Base-by-base conservation (phyloP, 2,329 filamentous ascomycete species). In the Madurella mycetomatis region DNA sequence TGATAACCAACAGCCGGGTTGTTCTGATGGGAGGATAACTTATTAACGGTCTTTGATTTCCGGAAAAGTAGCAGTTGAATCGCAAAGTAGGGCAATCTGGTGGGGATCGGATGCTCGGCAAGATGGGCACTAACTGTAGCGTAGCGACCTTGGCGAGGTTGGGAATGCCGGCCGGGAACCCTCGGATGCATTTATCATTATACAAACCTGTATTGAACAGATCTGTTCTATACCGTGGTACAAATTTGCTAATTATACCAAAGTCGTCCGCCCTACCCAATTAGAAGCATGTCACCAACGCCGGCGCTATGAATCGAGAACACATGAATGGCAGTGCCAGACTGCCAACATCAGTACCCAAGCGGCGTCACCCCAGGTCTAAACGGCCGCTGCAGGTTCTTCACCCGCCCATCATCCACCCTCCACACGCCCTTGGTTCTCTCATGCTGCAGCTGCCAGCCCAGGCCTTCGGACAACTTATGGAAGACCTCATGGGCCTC, bases 371-470 rank as follows among this genome's bases (percentile, higher is more conserved):
- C 30, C 2, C 57, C 60, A 9, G 64, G 65, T 41, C 67, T 64
- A 41, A 69, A 72, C 4, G 71, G 71, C 48, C 66, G 58, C 53
- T 71, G 63, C 34, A 61, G 25, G 9, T 42, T 58, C 8, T 50
- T 44, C 8, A 67, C 50, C 51, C 57, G 56, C 7, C 48, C 54
- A 30, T 68, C 65, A 37, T 71, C 62, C 0, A 73, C 54, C 47
- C 61, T 65, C 71, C 72, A 73, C 16, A 73, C 71, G 9, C 71
- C 72, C 62, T 70, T 70, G 1, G 71, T 73, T 47, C 64, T 65
- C 13, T 69, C 69, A 15, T 65, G 65, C 5, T 64, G 55, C 53
- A 73, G 60, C 58, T 63, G 54, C 65, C 65, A 65, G 13, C 60
- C 55, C 2, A 63, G 61, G 5, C 65, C 67, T 44, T 66, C 63